phyloP scores from a whole-genome alignment of 106 monocot genomes.

The Alisma plantagoaquatica region DNA sequence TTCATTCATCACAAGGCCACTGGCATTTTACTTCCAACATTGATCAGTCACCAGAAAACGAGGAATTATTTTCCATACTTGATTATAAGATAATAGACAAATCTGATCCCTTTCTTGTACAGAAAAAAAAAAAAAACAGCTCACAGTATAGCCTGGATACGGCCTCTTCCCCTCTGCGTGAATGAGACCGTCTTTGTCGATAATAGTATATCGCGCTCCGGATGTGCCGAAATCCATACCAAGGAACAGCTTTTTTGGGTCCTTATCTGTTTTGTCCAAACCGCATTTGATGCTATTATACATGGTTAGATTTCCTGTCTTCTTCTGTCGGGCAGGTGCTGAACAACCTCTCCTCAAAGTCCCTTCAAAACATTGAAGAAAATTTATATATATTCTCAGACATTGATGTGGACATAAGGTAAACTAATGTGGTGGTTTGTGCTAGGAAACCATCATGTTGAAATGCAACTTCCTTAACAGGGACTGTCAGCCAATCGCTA shows the following conservation, averaged over 20 bases:
- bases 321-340: no score
- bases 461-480: no score
- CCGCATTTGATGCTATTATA: background rate
- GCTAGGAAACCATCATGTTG: no score
- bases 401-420: background rate
- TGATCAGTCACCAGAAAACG: no score
- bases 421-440: no score
- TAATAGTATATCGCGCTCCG: slow-evolving; percentile 62
- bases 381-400: background rate
- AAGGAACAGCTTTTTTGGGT: slow-evolving; percentile 33
- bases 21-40: no score
- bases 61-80: no score
- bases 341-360: no score
- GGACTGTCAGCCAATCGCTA: no score
- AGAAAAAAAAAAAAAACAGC: slow-evolving; percentile 18
- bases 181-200: slow-evolving; percentile 45
- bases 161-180: slow-evolving; percentile 47
- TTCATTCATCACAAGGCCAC: background rate
- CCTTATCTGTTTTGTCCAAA: background rate
- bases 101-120: background rate
- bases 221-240: slow-evolving; percentile 89
- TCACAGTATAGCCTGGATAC: slow-evolving; percentile 30
- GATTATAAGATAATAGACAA: background rate
- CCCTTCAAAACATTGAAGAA: background rate
- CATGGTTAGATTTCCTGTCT: background rate